Evolutionary conservation across 768 basidiomycete species (phyloP), one percentile per base, ranked within the genome.

Genomic region (Lentinula detonsa): DNA sequence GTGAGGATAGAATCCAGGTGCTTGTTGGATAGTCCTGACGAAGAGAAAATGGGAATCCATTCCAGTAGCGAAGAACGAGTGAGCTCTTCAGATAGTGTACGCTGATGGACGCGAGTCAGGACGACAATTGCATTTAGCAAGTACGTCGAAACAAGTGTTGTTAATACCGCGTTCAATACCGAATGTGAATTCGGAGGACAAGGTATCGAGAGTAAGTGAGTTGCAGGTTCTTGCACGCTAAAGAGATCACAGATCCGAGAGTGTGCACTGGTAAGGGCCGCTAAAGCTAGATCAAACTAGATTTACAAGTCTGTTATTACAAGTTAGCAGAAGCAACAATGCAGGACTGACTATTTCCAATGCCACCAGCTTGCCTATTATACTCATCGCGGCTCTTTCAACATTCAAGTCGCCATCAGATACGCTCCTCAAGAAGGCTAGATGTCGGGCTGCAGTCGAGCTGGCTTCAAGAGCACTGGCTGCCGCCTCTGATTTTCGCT

Each of bases 301-400:
- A 52, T 1, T n/a, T 39, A 23, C n/a, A 53, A 35, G 56, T 45
- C 21, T 43, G 15, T 64, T 16, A 54, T 18, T 23, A 61, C 39
- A 28, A 0, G 33, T 18, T 11, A 52, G 31, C 16, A 18, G 62
- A 18, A 40, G 53, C 37, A 39, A 15, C 28, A 21, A 35, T 31
- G 21, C 34, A 51, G 40, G 28, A 78, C 90, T 57, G 67, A 93
- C 91, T 84, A 91, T 75, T 65, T 90, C 88, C 53, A 93, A 68
- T 23, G 78, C 66, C 28, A 91, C 75, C 1, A 93, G 71, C 69
- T 91, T 91, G 7, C 83, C 87, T 5, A 85, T 68, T 4, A 92
- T 72, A 61, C 85, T 86, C 54, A 79, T 79, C 1, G 87, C 91
- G 2, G 88, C 90, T 40, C 86, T 79, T 72, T 93, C 92, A 5